Base-by-base conservation (phyloP, 495 filamentous ascomycete genomes). In the Aspergillus baeticus region DNA sequence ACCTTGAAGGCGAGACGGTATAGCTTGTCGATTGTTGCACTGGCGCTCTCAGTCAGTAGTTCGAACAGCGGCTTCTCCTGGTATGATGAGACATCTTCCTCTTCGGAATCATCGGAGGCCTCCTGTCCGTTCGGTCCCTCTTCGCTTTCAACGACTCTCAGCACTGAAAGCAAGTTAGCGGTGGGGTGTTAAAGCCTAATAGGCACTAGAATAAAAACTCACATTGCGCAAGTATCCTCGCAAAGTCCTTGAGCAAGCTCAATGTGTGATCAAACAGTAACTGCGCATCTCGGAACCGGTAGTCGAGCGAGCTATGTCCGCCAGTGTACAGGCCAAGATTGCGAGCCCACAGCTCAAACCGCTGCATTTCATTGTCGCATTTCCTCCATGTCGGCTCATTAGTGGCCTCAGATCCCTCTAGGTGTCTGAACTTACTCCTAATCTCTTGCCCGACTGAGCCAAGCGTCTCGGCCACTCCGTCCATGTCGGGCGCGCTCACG, bases 1-100 rank as follows among this genome's bases (percentile, higher is more conserved):
- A 54, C 35, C 41, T 45, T 54, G 37, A 54, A 54, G 1, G 51
- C 21, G 3, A 54, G 51, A 34, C 41, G 51, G 26, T 54, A 54
- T 5, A 54, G 23, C 22, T 45, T 54, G 51, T 54, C 51, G 31
- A 54, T 54, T 1, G 51, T 54, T 6, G 38, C 41, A 11, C 29
- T 7, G 5, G 41, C 17, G 18, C 41, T 54, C 20, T 26, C 51
- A 0, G 35, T 18, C 17, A 54, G 31, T 10, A 54, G 17, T 20
- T 45, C 38, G 11, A 38, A 37, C 14, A 51, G 33, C 5, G 48
- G 48, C 31, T 51, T 39, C 31, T 37, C 36, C 10, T 14, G 48
- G 33, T 51, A 51, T 5, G 48, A 51, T 10, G 51, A 44, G 20
- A 54, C 34, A 21, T 54, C 51, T n/a, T 54, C 38, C 21, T 44